These are phyloP conservation scores for Xylariaceae sp. DNA, from an alignment of 2,329 filamentous ascomycete genomes.

Conservation along the genomic window DNA sequence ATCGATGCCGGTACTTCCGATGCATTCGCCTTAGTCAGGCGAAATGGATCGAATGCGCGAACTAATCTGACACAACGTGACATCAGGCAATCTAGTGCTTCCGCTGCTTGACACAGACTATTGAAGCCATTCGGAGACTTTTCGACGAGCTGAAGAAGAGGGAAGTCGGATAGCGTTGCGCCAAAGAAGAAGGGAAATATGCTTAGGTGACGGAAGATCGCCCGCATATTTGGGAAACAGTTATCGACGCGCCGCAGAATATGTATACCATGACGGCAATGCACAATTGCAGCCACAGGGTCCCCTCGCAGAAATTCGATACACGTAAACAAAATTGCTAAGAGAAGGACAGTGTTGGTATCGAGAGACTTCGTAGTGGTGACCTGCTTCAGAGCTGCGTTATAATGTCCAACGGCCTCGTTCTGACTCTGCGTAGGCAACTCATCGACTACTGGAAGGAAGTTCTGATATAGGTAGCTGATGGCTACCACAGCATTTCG, in stretches of 20 bases:
- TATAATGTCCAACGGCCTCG: constrained; percentile 13
- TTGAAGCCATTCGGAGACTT: background rate
- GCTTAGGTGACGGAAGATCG: constrained; percentile 14
- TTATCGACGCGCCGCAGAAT: constrained; percentile 9
- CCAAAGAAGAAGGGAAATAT: constrained; percentile 21
- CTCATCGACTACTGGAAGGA: constrained; percentile 2
- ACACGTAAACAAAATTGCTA: constrained; percentile 46
- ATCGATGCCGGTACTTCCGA: background rate
- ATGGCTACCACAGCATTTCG: constrained; percentile 21
- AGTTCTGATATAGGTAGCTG: constrained; percentile 15
- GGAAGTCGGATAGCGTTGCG: constrained; percentile 11
- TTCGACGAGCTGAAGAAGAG: background rate
- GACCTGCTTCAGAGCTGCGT: constrained; percentile 13
- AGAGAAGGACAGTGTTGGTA: constrained; percentile 4
- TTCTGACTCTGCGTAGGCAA: background rate
- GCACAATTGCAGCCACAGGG: constrained; percentile 40
- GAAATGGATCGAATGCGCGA: constrained; percentile 11
- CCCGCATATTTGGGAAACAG: constrained; percentile 9
- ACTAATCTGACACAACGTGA: constrained; percentile 9
- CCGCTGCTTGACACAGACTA: background rate
- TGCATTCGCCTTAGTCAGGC: background rate
- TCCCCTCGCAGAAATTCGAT: constrained; percentile 54
- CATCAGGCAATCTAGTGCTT: constrained; percentile 13
- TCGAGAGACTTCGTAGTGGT: constrained; percentile 8
- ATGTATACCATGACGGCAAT: constrained; percentile 28